Evolutionary conservation across 1,284 basidiomycete species (phyloP).

Genomic region (Jaminaea rosea): DNA sequence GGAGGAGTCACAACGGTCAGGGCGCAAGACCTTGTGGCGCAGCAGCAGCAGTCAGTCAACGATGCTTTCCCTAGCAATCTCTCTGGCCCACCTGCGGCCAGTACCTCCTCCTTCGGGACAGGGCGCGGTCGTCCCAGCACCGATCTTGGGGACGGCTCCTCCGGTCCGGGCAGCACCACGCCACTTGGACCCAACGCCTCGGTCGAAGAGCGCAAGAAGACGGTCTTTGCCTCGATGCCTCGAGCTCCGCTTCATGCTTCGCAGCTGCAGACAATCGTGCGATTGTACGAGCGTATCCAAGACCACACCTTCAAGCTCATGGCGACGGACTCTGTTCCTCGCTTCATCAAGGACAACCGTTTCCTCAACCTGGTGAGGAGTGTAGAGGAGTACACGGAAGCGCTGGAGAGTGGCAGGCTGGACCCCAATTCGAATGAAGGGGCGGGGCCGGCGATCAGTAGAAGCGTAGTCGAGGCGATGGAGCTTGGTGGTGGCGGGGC

Average conservation of each 20-base stretch:
- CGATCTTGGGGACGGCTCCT: too few relatives aligned
- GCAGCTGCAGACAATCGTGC: conserved; percentile 85
- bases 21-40: conserved; percentile 3
- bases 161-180: not conserved
- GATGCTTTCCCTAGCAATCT: not conserved
- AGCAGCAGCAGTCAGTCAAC: not conserved
- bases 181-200: conserved; percentile 1
- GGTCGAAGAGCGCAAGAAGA: conserved; percentile 56
- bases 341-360: conserved; percentile 38
- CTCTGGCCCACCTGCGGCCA: not conserved
- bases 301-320: conserved; percentile 91
- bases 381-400: conserved; percentile 42
- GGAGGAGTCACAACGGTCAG: conserved; percentile 5
- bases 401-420: conserved; percentile 31
- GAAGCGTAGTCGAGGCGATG: conserved; percentile 36
- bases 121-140: too few relatives aligned
- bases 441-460: conserved; percentile 24
- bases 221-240: conserved; percentile 18
- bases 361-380: conserved; percentile 36
- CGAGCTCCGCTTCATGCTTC: conserved; percentile 48
- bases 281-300: conserved; percentile 90
- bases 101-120: too few relatives aligned
- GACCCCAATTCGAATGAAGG: conserved; percentile 29
- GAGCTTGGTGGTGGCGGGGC: conserved; percentile 16
- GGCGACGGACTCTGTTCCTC: conserved; percentile 91